Percentiles rank a stretch among this genome's conserved stretches.
Evolutionary conservation across 2,329 filamentous ascomycete genomes (phyloP).

Genomic region (Microsporum audouinii): DNA sequence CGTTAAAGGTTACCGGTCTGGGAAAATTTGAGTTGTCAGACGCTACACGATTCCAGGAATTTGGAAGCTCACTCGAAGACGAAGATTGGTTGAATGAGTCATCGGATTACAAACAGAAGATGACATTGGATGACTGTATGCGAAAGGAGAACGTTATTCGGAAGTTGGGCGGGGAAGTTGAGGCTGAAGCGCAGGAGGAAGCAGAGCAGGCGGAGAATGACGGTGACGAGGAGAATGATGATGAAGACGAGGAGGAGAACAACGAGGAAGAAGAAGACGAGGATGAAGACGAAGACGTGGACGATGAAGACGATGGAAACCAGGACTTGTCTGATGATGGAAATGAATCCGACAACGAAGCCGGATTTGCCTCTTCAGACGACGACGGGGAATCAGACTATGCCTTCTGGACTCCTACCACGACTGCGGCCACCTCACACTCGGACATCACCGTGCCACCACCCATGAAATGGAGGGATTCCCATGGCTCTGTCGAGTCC

Average conservation of each 20-base stretch:
- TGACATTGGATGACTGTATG: slow-evolving; percentile 84
- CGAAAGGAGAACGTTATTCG: slow-evolving; percentile 82
- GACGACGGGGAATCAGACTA: slow-evolving; percentile 56
- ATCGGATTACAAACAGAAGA: slow-evolving; percentile 51
- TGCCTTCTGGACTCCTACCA: slow-evolving; percentile 48
- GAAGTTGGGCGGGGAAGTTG: slow-evolving; percentile 73
- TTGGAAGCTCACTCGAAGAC: slow-evolving; percentile 69
- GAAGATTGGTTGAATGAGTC: slow-evolving; percentile 84
- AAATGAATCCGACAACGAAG: slow-evolving; percentile 71
- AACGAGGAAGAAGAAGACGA: slow-evolving; percentile 50
- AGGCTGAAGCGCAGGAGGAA: slow-evolving; percentile 71
- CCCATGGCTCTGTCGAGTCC: slow-evolving; percentile 46
- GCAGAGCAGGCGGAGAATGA: slow-evolving; percentile 53
- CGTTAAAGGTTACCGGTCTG: slow-evolving; percentile 22
- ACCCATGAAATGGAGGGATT: slow-evolving; percentile 38
- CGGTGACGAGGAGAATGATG: slow-evolving; percentile 35
- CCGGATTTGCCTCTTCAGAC: slow-evolving; percentile 59
- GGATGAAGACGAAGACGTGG: slow-evolving; percentile 43
- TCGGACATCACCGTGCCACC: slow-evolving; percentile 32
- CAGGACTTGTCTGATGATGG: slow-evolving; percentile 41
- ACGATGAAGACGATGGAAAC: slow-evolving; percentile 29
- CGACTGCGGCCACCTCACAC: slow-evolving; percentile 41
- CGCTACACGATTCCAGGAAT: slow-evolving; percentile 64
- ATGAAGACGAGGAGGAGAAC: slow-evolving; percentile 24
- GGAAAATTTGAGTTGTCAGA: slow-evolving; percentile 34